Base-by-base conservation (phyloP, 352 stramenopile species). In the Pythium phragmiticola region DNA sequence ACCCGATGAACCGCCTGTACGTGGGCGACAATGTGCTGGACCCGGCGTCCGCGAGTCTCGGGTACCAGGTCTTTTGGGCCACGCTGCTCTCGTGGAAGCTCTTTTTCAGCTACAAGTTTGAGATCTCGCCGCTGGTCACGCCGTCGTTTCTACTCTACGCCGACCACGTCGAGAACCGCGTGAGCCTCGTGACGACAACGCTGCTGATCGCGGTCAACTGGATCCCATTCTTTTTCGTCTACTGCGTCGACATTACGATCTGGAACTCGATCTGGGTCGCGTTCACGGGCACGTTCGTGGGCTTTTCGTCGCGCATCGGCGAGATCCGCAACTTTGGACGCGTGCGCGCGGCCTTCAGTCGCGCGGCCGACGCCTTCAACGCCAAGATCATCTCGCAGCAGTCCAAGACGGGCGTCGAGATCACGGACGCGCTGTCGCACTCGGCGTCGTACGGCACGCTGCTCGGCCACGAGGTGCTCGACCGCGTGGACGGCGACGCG, bases 101-200 rank as follows among this genome's bases (percentile, higher is more conserved):
- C 7, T 98, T 94, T 68, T 99, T 99, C 73, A 98, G 94, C 57
- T 99, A 99, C 78, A 89, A 98, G 66, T 99, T 99, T 72, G 95
- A 99, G 70, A 98, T 99, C 13, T 95, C 90, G 28, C 94, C 92
- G 34, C 92, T 99, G 53, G 94, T 99, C 23, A 85, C 97, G 3
- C 97, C 97, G 16, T 96, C 91, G 8, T 87, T 99, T 60, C 68
- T 99, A 77, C 78, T 99, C 36, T 98, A 95, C 42, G 96, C 98
- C 46, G 97, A 99, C 70, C 98, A 99, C 68, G 72, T 98, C 28
- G 83, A 93, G 62, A 94, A 89, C 69, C 72, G 80, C 34, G 88
- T 93, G 46, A 94, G 83, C 52, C 85, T 96, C 49, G 76, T 95
- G 57, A 84, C 78, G 47, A 97, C 89, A 3, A 63, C 77, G 41